A percentile compares a stretch with the other conserved stretches of the same genome.
Conservation (phyloP, 805 yeast genomes). For the Ogataea siamensis region DNA sequence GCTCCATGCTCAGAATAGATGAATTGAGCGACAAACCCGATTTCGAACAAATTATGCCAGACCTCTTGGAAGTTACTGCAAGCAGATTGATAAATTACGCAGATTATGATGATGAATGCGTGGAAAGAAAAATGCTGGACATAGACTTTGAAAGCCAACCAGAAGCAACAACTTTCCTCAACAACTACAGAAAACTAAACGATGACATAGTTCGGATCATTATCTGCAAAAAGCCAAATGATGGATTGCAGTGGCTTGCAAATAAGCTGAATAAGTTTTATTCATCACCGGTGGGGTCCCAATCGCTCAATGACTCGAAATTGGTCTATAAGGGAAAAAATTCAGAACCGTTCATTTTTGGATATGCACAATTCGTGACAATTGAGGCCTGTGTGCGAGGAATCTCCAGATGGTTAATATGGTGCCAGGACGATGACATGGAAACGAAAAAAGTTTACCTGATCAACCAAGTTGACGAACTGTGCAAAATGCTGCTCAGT, state of each 20-base stretch:
- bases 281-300: conserved; percentile 63
- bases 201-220: conserved; percentile 90
- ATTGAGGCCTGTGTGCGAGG: conserved; percentile 92
- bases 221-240: conserved; percentile 81
- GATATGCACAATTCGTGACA: conserved; percentile 77
- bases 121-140: conserved; percentile 66
- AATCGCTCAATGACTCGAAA: conserved; percentile 53
- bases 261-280: conserved; percentile 70
- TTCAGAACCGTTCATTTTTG: conserved; percentile 68
- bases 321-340: conserved; percentile 55
- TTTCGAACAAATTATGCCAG: conserved; percentile 58
- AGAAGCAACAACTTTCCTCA: conserved; percentile 72
- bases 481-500: conserved; percentile 72
- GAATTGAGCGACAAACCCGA: conserved; percentile 59
- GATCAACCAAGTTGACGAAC: conserved; percentile 56
- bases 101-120: conserved; percentile 61
- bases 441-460: conserved; percentile 52
- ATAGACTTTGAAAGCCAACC: conserved; percentile 86
- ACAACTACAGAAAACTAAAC: conserved; percentile 76
- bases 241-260: conserved; percentile 80
- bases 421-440: conserved; percentile 67
- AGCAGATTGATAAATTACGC: conserved; percentile 74
- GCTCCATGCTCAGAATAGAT: conserved; percentile 79
- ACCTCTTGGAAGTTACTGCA: conserved; percentile 71
- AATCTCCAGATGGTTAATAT: conserved; percentile 90